Conservation (phyloP, 768 basidiomycete genomes). For the Phlebiopsis gigantea region DNA sequence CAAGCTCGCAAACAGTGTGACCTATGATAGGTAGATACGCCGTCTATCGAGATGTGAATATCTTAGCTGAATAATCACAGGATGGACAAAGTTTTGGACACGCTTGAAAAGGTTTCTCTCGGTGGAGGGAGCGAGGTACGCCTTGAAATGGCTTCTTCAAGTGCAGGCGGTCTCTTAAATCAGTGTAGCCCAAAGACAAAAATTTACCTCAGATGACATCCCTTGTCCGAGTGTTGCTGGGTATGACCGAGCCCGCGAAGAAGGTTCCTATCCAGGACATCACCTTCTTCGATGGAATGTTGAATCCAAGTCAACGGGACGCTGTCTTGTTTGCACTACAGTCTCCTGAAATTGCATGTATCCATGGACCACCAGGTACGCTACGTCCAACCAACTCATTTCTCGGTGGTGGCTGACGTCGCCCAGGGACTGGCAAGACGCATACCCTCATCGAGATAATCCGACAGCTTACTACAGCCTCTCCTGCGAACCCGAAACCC, state of each 20-base stretch:
- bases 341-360: slow-evolving; percentile 79
- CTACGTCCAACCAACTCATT: no score
- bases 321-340: slow-evolving; percentile 83
- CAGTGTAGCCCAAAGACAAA: slow-evolving; percentile 33
- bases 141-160: not conserved
- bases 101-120: slow-evolving; percentile 45
- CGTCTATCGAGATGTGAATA: not conserved
- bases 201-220: slow-evolving; percentile 38
- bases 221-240: slow-evolving; percentile 68
- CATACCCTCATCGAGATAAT: slow-evolving; percentile 93
- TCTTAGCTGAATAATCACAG: slow-evolving; percentile 31
- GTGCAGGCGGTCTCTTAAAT: not conserved
- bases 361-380: slow-evolving; percentile 94
- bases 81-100: slow-evolving; percentile 81
- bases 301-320: slow-evolving; percentile 81
- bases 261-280: slow-evolving; percentile 35
- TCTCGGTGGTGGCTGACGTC: no score
- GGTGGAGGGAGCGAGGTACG: slow-evolving; percentile 14
- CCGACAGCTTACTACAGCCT: slow-evolving; percentile 62
- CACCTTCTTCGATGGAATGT: slow-evolving; percentile 63
- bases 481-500: slow-evolving; percentile 43
- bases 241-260: slow-evolving; percentile 46
- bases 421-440: slow-evolving; percentile 85
- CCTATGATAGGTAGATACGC: slow-evolving; percentile 67
- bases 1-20: slow-evolving; percentile 89